Conservation (phyloP, 352 stramenopile species). For the Pythium coloratum region DNA sequence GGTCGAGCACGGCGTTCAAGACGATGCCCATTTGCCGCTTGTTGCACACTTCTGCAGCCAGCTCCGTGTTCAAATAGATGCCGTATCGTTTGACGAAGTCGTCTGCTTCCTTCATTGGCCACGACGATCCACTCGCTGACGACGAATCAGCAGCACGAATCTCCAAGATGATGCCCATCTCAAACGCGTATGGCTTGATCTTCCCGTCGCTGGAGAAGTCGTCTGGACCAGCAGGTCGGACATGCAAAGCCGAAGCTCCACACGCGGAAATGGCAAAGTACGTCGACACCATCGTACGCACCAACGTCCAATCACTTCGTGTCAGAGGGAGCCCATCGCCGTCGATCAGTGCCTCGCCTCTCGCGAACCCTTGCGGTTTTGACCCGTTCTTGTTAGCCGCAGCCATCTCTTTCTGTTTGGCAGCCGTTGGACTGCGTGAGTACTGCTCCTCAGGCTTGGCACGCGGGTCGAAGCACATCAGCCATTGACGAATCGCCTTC, state of each 20-base stretch:
- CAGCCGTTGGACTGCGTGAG: constrained; percentile 21
- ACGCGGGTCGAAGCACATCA: constrained; percentile 79
- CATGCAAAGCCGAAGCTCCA: constrained; percentile 39
- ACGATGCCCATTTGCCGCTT: constrained; percentile 60
- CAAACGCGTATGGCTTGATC: constrained; percentile 50
- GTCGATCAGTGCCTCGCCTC: constrained; percentile 72
- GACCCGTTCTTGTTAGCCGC: constrained; percentile 14
- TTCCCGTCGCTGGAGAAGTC: constrained; percentile 28
- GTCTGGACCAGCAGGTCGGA: constrained; percentile 36
- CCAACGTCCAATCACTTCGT: constrained; percentile 79
- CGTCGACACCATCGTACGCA: constrained; percentile 74
- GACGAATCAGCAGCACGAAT: background rate
- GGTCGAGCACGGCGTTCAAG: constrained; percentile 69
- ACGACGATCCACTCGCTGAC: constrained; percentile 13
- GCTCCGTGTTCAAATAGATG: constrained; percentile 81
- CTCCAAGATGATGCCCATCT: constrained; percentile 53
- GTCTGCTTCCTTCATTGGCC: constrained; percentile 54
- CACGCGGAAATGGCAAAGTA: constrained; percentile 74
- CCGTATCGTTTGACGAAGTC: constrained; percentile 81
- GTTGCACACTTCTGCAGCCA: constrained; percentile 81
- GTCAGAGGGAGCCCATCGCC: constrained; percentile 79
- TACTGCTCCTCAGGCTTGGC: constrained; percentile 44
- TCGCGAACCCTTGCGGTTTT: constrained; percentile 42
- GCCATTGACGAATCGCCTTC: constrained; percentile 53
- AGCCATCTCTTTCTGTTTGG: constrained; percentile 25